Conservation (phyloP, 2,329 filamentous ascomycete genomes). For the Aspergillus hiratsukae region DNA sequence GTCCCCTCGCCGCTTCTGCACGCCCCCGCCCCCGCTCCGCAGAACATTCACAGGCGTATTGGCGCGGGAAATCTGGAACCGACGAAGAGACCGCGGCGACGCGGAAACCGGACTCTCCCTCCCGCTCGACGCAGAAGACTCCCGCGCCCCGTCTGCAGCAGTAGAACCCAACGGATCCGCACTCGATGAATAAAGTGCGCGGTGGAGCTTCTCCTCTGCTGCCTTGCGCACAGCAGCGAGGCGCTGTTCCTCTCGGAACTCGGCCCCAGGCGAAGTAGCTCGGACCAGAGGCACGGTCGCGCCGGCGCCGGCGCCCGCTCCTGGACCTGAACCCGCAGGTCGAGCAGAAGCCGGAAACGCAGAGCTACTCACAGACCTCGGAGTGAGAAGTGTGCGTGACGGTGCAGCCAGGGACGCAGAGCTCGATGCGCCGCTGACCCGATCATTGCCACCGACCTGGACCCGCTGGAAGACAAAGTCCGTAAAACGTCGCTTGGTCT, state of each 20-base stretch:
- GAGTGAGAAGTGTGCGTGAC: constrained; percentile 26
- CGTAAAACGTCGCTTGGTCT: constrained; percentile 46
- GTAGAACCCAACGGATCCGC: not conserved
- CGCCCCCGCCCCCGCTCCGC: constrained; percentile 25
- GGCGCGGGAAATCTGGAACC: constrained; percentile 38
- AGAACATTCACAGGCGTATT: constrained; percentile 23
- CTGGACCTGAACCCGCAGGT: not conserved
- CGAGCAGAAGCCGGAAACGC: constrained; percentile 6
- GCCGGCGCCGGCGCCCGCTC: constrained; percentile 7
- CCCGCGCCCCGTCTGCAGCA: not conserved
- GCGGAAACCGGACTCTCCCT: constrained; percentile 14
- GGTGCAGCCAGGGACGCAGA: constrained; percentile 16
- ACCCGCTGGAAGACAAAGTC: constrained; percentile 46
- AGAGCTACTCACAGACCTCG: constrained; percentile 33
- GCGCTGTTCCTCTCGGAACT: constrained; percentile 33
- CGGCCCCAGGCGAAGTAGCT: constrained; percentile 40
- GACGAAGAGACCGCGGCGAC: constrained; percentile 26
- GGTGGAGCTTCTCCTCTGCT: constrained; percentile 25
- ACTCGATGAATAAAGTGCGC: constrained; percentile 21
- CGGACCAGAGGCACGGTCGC: constrained; percentile 37
- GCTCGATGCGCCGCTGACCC: constrained; percentile 9
- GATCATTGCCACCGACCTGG: constrained; percentile 19
- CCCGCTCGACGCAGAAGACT: constrained; percentile 11
- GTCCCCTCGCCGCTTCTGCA: constrained; percentile 38
- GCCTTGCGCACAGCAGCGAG: constrained; percentile 25